Evolutionary conservation across 2,329 filamentous ascomycete species (phyloP), one percentile per base, ranked within the genome.

Genomic region (Cytospora chrysosperma): DNA sequence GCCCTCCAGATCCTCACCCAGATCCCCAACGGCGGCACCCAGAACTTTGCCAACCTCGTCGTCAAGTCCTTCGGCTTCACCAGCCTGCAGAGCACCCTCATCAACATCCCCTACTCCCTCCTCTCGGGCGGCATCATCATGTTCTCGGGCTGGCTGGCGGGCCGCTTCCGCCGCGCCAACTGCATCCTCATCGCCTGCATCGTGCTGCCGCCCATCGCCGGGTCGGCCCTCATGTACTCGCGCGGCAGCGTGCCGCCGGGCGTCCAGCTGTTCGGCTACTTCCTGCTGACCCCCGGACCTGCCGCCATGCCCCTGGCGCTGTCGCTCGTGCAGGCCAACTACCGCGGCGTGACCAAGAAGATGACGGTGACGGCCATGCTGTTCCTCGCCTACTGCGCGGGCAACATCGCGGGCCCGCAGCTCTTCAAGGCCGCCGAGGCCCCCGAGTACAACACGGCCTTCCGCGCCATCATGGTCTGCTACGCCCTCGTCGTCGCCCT

Each of bases 11-110:
- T 87, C 5, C 71, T 82, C 3, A 82, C 79, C 2, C 82, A 85
- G 71, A 86, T 88, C 27, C 85, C 86, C 49, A 88, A 88, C 65
- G 85, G 85, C 34, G 85, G 86, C 27, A 85, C 83, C 0, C 81
- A 84, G 68, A 83, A 80, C 68, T 87, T 87, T 56, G 81, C 81
- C 49, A 86, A 85, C 68, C 77, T 86, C 40, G 81, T 86, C 59
- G 78, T 86, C 70, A 77, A 75, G 53, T 83, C 81, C 5, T 85
- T 86, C 57, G 81, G 82, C 10, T 86, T 85, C 70, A 81, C 81
- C 0, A 77, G 78, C 43, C 73, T 86, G 34, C 77, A 86, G 69
- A 81, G 82, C 1, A 79, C 82, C 21, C 78, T 86, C 34, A 79
- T 88, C 71, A 85, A 84, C 68, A 85, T 87, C 60, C 85, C 85